Evolutionary conservation across 345 rosid genomes (phyloP), one percentile per base, ranked within the genome.

Genomic region (Xanthoceras sorbifolium): DNA sequence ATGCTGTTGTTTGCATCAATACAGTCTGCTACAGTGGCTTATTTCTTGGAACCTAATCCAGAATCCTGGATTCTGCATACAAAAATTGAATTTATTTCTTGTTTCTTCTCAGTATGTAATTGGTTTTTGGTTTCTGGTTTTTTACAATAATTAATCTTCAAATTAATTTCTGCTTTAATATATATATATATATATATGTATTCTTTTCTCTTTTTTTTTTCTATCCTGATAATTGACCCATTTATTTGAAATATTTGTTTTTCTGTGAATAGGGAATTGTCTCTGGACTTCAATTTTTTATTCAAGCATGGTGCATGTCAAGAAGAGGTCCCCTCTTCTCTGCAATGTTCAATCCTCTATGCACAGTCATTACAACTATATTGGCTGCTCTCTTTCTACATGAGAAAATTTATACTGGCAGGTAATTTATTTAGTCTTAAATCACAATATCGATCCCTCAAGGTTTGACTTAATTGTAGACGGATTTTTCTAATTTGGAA

Each of bases 301-400:
- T 86, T 72, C 92, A 90, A 80, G 87, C 89, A 26, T 88, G 90
- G 89, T 81, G 82, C 59, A 50, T 80, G 48, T 78, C 92, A 3
- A 77, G 54, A 64, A 79, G 86, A 72, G 97, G 95, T 31, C 94
- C 92, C 26, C 79, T 92, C 44, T 92, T 86, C 83, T 78, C 87
- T 50, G 89, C 93, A 3, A 75, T 91, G 84, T 93, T 91, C 84
- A 86, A 78, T 73, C 94, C 95, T 64, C 84, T 91, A 0, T 64
- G 85, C 77, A 91, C 94, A 23, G 89, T 90, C 36, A 80, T 88
- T 52, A 88, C 82, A 22, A 77, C 92, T 52, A 20, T 87, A 28
- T 73, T 84, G 59, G 95, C 94, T 64, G 87, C 94, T 71, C 40
- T 89, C 54, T 83, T 89, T 74, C 83, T 85, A 8, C 83, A 89